A percentile compares a stretch with the other conserved stretches of the same genome.
Evolutionary conservation across 345 rosid species (phyloP).

Genomic region (Microthlaspi erraticum): DNA sequence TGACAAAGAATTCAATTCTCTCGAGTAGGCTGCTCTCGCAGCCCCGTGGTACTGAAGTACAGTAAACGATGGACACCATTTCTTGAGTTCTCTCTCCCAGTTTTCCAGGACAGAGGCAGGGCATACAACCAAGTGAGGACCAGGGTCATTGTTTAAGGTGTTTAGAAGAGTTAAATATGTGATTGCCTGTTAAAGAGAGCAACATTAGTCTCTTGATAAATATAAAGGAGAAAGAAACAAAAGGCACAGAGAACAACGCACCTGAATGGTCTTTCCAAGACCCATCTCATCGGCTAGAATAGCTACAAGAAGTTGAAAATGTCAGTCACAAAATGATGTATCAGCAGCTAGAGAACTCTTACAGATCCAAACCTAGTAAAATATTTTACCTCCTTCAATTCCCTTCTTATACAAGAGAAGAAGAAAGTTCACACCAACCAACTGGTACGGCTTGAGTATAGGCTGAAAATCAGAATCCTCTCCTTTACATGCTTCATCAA

Average conservation of each 20-base stretch:
- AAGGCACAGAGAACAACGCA: constrained; percentile 36
- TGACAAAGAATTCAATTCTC: constrained; percentile 73
- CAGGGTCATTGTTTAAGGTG: constrained; percentile 81
- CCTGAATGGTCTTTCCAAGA: constrained; percentile 99
- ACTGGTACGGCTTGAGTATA: constrained; percentile 89
- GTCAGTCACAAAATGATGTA: constrained; percentile 31
- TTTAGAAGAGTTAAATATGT: constrained; percentile 80
- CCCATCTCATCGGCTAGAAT: constrained; percentile 99
- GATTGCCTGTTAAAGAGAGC: constrained; percentile 65
- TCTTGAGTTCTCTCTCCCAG: constrained; percentile 97
- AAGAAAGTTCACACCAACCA: constrained; percentile 97
- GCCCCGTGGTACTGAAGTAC: constrained; percentile 90
- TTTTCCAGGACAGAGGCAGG: constrained; percentile 98
- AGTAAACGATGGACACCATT: constrained; percentile 97
- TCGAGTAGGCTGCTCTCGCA: constrained; percentile 77
- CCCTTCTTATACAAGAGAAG: constrained; percentile 81
- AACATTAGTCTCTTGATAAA: constrained; percentile 30
- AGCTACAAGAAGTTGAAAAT: constrained; percentile 64
- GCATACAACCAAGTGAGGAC: constrained; percentile 96
- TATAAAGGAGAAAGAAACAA: constrained; percentile 12
- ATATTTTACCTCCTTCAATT: constrained; percentile 86
- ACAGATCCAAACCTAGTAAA: constrained; percentile 9
- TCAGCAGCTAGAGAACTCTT: not conserved
- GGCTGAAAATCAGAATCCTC: constrained; percentile 83
- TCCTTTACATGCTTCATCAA: constrained; percentile 75